These are phyloP conservation scores for Pseudocercospora vitis DNA, from an alignment of 2,329 filamentous ascomycete species.

Conservation along the genomic window DNA sequence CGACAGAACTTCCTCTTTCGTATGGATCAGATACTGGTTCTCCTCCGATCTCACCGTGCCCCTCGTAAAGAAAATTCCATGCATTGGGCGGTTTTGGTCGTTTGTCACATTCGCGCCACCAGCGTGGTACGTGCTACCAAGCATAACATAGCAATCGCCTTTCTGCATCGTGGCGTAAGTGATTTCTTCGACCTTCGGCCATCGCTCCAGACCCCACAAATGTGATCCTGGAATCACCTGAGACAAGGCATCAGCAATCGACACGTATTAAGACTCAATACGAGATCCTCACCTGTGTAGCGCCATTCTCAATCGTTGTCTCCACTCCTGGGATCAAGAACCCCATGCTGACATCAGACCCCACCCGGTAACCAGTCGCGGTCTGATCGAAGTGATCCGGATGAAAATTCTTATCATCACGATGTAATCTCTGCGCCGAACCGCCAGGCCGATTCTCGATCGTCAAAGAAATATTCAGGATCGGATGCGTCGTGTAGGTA, in stretches of 20 bases:
- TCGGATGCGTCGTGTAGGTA: slow-evolving; percentile 4
- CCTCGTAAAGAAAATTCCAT: neutral
- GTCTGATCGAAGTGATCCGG: slow-evolving; percentile 1
- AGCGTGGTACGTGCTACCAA: slow-evolving; percentile 1
- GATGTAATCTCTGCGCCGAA: slow-evolving; percentile 1
- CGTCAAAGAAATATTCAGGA: slow-evolving; percentile 2
- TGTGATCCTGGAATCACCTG: slow-evolving; percentile 5
- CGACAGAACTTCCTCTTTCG: neutral
- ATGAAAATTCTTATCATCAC: slow-evolving; percentile 10
- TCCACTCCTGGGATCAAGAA: slow-evolving; percentile 4
- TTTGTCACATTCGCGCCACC: slow-evolving; percentile 2
- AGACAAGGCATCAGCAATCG: neutral
- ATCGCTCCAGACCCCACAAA: slow-evolving; percentile 1
- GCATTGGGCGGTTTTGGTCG: slow-evolving; percentile 1
- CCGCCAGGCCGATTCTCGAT: slow-evolving; percentile 3
- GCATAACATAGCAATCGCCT: slow-evolving; percentile 1
- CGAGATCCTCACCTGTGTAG: slow-evolving; percentile 1
- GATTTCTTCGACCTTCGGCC: slow-evolving; percentile 6
- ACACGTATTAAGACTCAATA: too few relatives aligned
- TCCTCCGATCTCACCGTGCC: neutral
- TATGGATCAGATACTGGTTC: slow-evolving; percentile 5
- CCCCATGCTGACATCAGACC: neutral
- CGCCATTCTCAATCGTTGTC: slow-evolving; percentile 3
- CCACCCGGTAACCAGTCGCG: neutral
- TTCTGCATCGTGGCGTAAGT: slow-evolving; percentile 7